phyloP scores from a whole-genome alignment of 179 eudicot species.

The Corrigiola litoralis region DNA sequence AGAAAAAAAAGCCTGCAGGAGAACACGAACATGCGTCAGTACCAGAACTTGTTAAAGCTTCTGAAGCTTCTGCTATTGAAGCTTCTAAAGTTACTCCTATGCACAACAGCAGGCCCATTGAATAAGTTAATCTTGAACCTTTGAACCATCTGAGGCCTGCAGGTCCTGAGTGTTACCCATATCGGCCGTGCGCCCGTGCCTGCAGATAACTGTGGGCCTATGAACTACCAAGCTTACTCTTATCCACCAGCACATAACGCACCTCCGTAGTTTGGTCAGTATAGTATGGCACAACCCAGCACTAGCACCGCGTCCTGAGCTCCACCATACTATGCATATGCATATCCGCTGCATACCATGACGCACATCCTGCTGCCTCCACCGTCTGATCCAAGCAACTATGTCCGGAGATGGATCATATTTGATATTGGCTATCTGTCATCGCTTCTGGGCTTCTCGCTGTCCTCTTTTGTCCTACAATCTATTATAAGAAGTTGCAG shows the following conservation, averaged over 20 bases:
- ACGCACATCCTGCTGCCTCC: conserved; percentile 25
- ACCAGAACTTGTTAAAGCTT: no score
- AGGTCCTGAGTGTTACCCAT: not conserved
- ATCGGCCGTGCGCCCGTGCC: conserved; percentile 6
- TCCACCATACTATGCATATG: conserved; percentile 21
- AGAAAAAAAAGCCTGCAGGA: no score
- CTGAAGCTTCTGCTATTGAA: no score
- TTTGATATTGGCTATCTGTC: no score
- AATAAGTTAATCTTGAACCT: not conserved
- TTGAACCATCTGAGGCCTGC: conserved; percentile 6
- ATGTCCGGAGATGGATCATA: no score
- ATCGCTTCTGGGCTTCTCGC: no score
- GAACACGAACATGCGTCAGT: no score
- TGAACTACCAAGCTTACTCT: conserved; percentile 7
- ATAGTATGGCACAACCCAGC: conserved; percentile 34
- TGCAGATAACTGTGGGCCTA: conserved; percentile 6
- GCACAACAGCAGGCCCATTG: conserved; percentile 14
- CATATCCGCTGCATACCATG: conserved; percentile 23
- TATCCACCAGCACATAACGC: conserved; percentile 14
- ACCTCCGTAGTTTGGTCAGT: conserved; percentile 19
- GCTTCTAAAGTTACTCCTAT: not conserved
- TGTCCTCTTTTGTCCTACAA: no score
- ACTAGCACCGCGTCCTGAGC: conserved; percentile 17
- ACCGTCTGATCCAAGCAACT: no score
- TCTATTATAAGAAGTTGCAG: no score